Evolutionary conservation across 306 rosid genomes (phyloP).

Genomic region (Cucurbita pepo): DNA sequence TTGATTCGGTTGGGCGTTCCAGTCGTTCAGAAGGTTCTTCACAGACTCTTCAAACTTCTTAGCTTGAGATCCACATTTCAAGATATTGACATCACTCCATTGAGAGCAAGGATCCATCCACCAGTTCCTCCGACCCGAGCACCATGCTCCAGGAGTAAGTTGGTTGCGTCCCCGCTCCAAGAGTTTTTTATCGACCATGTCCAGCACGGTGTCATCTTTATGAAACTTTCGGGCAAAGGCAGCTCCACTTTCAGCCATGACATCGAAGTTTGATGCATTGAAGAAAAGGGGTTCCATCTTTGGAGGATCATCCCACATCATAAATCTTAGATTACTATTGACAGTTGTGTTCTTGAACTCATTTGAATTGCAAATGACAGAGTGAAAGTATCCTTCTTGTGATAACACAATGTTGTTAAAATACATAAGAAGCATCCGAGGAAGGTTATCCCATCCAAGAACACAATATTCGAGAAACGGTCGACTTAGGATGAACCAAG

Average conservation of each 20-base stretch:
- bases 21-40: slow-evolving; percentile 59
- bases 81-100: slow-evolving; percentile 72
- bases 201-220: slow-evolving; percentile 43
- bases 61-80: slow-evolving; percentile 74
- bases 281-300: slow-evolving; percentile 77
- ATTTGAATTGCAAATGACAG: slow-evolving; percentile 75
- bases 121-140: slow-evolving; percentile 63
- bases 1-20: slow-evolving; percentile 46
- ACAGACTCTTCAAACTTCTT: slow-evolving; percentile 66
- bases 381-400: slow-evolving; percentile 83
- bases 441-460: slow-evolving; percentile 94
- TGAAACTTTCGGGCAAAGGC: slow-evolving; percentile 66
- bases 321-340: slow-evolving; percentile 60
- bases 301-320: slow-evolving; percentile 87
- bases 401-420: slow-evolving; percentile 67
- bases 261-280: slow-evolving; percentile 34
- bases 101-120: slow-evolving; percentile 80
- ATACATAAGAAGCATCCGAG: slow-evolving; percentile 73
- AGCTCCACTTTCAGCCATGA: slow-evolving; percentile 66
- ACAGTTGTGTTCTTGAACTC: slow-evolving; percentile 76
- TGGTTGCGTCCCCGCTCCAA: slow-evolving; percentile 41
- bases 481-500: slow-evolving; percentile 75
- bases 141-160: slow-evolving; percentile 69
- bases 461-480: slow-evolving; percentile 73
- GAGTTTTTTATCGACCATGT: slow-evolving; percentile 50